phyloP scores from a whole-genome alignment of 768 basidiomycete species.

The Suillus cothurnatus region DNA sequence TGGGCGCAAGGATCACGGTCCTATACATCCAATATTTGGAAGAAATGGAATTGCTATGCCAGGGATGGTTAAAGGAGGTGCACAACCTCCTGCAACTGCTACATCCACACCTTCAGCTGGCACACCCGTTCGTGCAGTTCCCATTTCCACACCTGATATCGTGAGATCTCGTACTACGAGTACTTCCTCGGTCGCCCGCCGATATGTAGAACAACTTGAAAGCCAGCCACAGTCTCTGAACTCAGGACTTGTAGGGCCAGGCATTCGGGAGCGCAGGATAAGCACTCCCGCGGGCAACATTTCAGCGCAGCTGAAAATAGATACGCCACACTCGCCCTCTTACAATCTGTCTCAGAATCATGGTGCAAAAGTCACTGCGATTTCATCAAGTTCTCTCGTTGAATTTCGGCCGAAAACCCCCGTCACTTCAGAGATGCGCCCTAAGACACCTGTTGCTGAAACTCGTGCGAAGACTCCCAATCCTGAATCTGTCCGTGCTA shows the following conservation, averaged over 20 bases:
- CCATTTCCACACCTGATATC: slow-evolving; percentile 15
- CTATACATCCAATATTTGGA: slow-evolving; percentile 78
- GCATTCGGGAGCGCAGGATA: slow-evolving; percentile 50
- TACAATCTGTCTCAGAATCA: slow-evolving; percentile 25
- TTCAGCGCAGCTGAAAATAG: slow-evolving; percentile 20
- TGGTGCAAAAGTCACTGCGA: slow-evolving; percentile 9
- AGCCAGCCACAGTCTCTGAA: slow-evolving; percentile 37
- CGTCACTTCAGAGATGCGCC: slow-evolving; percentile 16
- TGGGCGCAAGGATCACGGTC: slow-evolving; percentile 51
- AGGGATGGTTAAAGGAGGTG: slow-evolving; percentile 48
- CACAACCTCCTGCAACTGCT: slow-evolving; percentile 10
- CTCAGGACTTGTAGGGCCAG: slow-evolving; percentile 25
- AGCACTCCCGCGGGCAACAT: slow-evolving; percentile 43
- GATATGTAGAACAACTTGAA: slow-evolving; percentile 41
- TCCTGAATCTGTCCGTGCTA: slow-evolving; percentile 19
- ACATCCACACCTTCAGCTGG: slow-evolving; percentile 10
- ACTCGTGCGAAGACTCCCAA: slow-evolving; percentile 23
- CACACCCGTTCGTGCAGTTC: slow-evolving; percentile 10
- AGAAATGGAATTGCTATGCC: slow-evolving; percentile 76
- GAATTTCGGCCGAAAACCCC: slow-evolving; percentile 19
- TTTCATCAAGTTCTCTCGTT: slow-evolving; percentile 7
- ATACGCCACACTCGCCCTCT: slow-evolving; percentile 18
- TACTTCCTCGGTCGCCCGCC: slow-evolving; percentile 36
- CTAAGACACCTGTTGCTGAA: slow-evolving; percentile 20
- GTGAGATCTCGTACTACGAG: slow-evolving; percentile 35